These are phyloP conservation scores for Gossypium gossypioides DNA, from an alignment of 441 rosid species.

Conservation along the genomic window DNA sequence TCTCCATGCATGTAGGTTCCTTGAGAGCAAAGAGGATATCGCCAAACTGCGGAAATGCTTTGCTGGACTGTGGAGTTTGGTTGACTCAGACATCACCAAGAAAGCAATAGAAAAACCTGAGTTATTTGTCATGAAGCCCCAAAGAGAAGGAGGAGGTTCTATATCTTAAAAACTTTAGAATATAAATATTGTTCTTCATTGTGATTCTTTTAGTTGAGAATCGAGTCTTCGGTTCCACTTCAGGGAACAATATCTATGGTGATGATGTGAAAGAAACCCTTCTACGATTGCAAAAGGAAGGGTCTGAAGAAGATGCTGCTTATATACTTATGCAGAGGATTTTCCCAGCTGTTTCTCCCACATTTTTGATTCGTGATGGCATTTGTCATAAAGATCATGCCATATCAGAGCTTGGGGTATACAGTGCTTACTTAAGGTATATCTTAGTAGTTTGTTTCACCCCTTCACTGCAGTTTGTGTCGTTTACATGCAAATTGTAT, in stretches of 20 bases:
- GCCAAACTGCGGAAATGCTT: slow-evolving; percentile 69
- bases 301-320: slow-evolving; percentile 64
- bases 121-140: slow-evolving; percentile 85
- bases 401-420: slow-evolving; percentile 83
- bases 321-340: slow-evolving; percentile 97
- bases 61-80: slow-evolving; percentile 95
- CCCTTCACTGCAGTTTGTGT: too few species aligned
- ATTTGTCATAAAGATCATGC: slow-evolving; percentile 58
- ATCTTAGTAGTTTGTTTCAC: not conserved
- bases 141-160: slow-evolving; percentile 98
- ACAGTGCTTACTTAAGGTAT: slow-evolving; percentile 81
- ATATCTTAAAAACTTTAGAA: slow-evolving; percentile 6
- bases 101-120: slow-evolving; percentile 72
- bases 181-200: not conserved
- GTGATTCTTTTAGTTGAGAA: not conserved
- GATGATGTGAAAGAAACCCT: slow-evolving; percentile 73
- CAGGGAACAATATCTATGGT: slow-evolving; percentile 92
- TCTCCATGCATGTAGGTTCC: slow-evolving; percentile 43
- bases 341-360: slow-evolving; percentile 54
- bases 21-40: slow-evolving; percentile 64
- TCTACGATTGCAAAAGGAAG: slow-evolving; percentile 54
- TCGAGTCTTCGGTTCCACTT: not conserved
- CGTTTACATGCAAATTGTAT: not conserved
- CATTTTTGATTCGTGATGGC: slow-evolving; percentile 73
- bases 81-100: slow-evolving; percentile 46